Evolutionary conservation across 176 grass and related monocot genomes (phyloP).

Genomic region (Juncus effusus): DNA sequence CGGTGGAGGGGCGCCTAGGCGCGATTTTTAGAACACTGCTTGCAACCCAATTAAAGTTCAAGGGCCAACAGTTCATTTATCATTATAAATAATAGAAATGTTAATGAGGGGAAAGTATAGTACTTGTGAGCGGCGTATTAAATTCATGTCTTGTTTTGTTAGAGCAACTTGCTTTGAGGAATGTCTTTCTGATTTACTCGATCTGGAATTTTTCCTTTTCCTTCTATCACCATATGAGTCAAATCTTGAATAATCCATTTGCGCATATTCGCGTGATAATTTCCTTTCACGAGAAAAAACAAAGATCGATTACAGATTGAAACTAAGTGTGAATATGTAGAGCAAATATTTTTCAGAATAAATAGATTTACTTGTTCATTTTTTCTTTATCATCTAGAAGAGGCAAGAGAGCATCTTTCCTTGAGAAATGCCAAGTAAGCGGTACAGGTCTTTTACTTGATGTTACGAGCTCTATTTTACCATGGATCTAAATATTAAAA

Average conservation of each 20-base stretch:
- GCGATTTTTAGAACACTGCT: no score
- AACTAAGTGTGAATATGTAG: slow-evolving; percentile 10
- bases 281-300: slow-evolving; percentile 56
- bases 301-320: slow-evolving; percentile 24
- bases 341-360: not conserved
- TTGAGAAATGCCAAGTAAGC: slow-evolving; percentile 99
- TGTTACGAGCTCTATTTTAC: slow-evolving; percentile 90
- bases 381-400: slow-evolving; percentile 90
- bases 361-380: slow-evolving; percentile 78
- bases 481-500: slow-evolving; percentile 60
- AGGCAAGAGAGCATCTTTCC: slow-evolving; percentile 51
- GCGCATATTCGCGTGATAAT: slow-evolving; percentile 67
- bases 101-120: slow-evolving; percentile 17
- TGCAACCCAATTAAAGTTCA: no score
- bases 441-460: slow-evolving; percentile 88
- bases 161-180: slow-evolving; percentile 62
- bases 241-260: slow-evolving; percentile 49
- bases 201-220: slow-evolving; percentile 50
- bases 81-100: not conserved
- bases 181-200: slow-evolving; percentile 49
- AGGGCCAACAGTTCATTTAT: not conserved
- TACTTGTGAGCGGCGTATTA: slow-evolving; percentile 83
- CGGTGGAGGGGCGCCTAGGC: no score
- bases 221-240: slow-evolving; percentile 62
- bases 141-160: slow-evolving; percentile 84